Conservation (phyloP, 2,329 filamentous ascomycete genomes). For the Penicillium sp. region DNA sequence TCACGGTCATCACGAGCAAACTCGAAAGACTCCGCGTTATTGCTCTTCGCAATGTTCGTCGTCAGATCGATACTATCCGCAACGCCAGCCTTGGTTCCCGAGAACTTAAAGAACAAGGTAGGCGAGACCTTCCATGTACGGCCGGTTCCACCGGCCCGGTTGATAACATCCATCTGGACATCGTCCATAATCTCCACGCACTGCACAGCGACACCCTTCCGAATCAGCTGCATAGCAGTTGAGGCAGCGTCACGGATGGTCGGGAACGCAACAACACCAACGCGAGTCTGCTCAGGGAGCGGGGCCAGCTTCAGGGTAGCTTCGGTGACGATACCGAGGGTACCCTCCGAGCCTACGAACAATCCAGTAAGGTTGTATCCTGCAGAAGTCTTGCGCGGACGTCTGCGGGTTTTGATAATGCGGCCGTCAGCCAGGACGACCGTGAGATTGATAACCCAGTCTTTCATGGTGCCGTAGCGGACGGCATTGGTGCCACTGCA, state of each 20-base stretch:
- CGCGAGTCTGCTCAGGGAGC: constrained; percentile 60
- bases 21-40: constrained; percentile 55
- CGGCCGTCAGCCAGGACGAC: constrained; percentile 67
- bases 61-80: constrained; percentile 71
- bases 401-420: constrained; percentile 56
- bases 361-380: constrained; percentile 68
- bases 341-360: constrained; percentile 69
- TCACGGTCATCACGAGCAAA: constrained; percentile 54
- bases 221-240: constrained; percentile 62
- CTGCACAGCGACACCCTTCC: constrained; percentile 62
- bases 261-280: constrained; percentile 61
- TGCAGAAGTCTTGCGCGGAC: constrained; percentile 66
- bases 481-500: constrained; percentile 61
- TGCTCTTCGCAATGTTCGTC: constrained; percentile 60
- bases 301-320: constrained; percentile 65
- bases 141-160: constrained; percentile 59
- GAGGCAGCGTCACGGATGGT: constrained; percentile 60
- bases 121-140: constrained; percentile 43
- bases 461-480: constrained; percentile 71
- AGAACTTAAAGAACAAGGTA: constrained; percentile 55
- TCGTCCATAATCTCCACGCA: constrained; percentile 64
- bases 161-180: constrained; percentile 63
- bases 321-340: constrained; percentile 67
- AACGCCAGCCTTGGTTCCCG: constrained; percentile 73
- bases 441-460: constrained; percentile 68